phyloP scores from a whole-genome alignment of 2,329 filamentous ascomycete species.

The Verticillium zaregamsianum region DNA sequence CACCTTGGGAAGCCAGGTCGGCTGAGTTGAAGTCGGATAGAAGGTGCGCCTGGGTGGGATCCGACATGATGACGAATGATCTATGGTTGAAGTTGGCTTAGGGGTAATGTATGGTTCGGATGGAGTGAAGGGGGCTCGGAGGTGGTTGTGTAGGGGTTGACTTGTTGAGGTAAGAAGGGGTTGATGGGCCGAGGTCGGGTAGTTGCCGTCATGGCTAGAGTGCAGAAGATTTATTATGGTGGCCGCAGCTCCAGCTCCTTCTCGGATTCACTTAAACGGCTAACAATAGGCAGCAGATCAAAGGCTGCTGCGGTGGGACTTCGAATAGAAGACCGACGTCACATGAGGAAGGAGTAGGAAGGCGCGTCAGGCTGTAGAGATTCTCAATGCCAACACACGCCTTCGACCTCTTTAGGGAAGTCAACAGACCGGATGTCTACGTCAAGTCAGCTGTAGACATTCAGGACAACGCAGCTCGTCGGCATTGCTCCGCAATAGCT shows the following conservation, averaged over 20 bases:
- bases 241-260: background rate
- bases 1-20: background rate
- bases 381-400: background rate
- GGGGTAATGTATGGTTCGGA: background rate
- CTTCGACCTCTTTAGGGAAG: too few species aligned
- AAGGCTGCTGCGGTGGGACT: background rate
- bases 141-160: background rate
- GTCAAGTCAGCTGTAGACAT: too few species aligned
- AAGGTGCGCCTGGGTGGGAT: background rate
- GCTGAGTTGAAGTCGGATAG: background rate
- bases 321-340: background rate
- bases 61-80: background rate
- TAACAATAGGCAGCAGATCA: background rate
- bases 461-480: too few species aligned
- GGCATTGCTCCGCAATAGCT: too few species aligned
- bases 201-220: background rate
- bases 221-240: background rate
- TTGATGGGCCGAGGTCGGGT: background rate
- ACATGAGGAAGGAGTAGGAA: background rate
- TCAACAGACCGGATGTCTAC: too few species aligned
- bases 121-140: background rate
- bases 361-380: background rate
- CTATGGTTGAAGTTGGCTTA: background rate
- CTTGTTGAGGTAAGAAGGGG: background rate
- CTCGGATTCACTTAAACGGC: background rate